These are phyloP conservation scores for Epithele typhae DNA, from an alignment of 768 basidiomycete species.

Conservation along the genomic window DNA sequence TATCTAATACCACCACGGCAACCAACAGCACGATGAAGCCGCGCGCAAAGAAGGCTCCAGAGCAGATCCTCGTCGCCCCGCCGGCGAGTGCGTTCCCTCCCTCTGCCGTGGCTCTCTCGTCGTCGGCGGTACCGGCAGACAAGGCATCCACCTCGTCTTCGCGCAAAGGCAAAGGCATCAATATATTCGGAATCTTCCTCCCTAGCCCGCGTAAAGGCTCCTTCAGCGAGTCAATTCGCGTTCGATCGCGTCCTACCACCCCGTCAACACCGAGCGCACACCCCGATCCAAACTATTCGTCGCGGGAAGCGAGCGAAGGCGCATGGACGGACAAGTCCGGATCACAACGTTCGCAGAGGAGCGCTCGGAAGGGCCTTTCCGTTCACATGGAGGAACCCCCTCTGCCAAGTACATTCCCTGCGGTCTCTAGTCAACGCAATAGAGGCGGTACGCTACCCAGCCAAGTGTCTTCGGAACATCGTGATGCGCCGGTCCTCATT, in stretches of 20 bases:
- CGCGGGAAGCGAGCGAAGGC: constrained; percentile 2
- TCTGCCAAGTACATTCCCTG: constrained; percentile 1
- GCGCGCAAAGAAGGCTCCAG: constrained; percentile 12
- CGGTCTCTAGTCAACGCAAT: constrained; percentile 4
- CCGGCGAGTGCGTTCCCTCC: constrained; percentile 1
- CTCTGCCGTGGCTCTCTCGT: constrained; percentile 17
- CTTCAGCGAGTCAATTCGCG: constrained; percentile 14
- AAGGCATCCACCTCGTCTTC: constrained; percentile 12
- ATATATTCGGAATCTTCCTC: constrained; percentile 24
- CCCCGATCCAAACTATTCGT: constrained; percentile 7
- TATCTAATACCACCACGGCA: constrained; percentile 61
- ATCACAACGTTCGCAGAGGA: constrained; percentile 12
- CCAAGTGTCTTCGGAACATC: constrained; percentile 11
- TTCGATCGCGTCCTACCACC: constrained; percentile 17
- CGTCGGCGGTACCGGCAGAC: constrained; percentile 17
- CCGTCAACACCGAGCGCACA: constrained; percentile 1
- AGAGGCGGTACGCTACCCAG: constrained; percentile 9
- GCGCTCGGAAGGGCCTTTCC: constrained; percentile 8
- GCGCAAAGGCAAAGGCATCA: constrained; percentile 21
- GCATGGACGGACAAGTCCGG: constrained; percentile 10
- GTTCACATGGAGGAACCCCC: constrained; percentile 2
- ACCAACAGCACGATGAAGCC: constrained; percentile 61
- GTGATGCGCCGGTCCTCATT: constrained; percentile 13
- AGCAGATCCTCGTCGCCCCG: background rate
- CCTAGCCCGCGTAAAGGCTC: constrained; percentile 20